A percentile compares a stretch with the other conserved stretches of the same genome.
phyloP scores from a whole-genome alignment of 2,329 filamentous ascomycete genomes.

The Ophiostoma himal-ulmi region DNA sequence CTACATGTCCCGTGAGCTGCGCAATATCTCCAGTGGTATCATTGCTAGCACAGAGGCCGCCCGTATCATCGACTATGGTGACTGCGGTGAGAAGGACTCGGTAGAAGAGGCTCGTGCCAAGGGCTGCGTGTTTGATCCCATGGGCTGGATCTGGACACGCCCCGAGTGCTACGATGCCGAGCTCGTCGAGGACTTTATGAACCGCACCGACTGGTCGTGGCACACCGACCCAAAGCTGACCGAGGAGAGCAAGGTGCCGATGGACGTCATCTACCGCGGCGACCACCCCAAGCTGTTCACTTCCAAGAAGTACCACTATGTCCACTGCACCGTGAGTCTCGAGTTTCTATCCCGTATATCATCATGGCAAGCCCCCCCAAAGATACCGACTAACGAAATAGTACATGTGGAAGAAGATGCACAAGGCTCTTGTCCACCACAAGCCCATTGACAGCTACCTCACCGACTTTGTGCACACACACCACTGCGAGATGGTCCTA shows the following conservation, averaged over 20 bases:
- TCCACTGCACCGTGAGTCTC: conserved; percentile 14
- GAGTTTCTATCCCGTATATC: not conserved
- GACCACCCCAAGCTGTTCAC: conserved; percentile 24
- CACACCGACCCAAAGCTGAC: conserved; percentile 24
- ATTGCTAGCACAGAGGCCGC: not conserved
- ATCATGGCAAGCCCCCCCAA: not conserved
- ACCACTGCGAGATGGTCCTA: conserved; percentile 23
- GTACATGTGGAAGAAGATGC: conserved; percentile 26
- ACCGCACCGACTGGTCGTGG: conserved; percentile 24
- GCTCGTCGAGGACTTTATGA: conserved; percentile 24
- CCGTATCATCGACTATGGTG: conserved; percentile 20
- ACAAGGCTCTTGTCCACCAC: conserved; percentile 24
- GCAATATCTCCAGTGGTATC: not conserved
- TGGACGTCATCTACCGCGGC: conserved; percentile 21
- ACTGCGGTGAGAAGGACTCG: conserved; percentile 21
- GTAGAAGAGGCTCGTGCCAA: conserved; percentile 24
- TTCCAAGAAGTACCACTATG: conserved; percentile 11
- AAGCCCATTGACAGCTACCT: conserved; percentile 24
- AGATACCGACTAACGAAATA: not conserved
- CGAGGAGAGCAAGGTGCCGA: conserved; percentile 19
- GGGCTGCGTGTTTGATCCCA: conserved; percentile 25
- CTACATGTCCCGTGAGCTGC: conserved; percentile 11
- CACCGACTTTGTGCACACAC: conserved; percentile 22
- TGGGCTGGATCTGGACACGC: conserved; percentile 25
- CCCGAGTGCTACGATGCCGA: conserved; percentile 25